These are phyloP conservation scores for Iris macrosiphon DNA, from an alignment of 106 monocot genomes.

Conservation along the genomic window DNA sequence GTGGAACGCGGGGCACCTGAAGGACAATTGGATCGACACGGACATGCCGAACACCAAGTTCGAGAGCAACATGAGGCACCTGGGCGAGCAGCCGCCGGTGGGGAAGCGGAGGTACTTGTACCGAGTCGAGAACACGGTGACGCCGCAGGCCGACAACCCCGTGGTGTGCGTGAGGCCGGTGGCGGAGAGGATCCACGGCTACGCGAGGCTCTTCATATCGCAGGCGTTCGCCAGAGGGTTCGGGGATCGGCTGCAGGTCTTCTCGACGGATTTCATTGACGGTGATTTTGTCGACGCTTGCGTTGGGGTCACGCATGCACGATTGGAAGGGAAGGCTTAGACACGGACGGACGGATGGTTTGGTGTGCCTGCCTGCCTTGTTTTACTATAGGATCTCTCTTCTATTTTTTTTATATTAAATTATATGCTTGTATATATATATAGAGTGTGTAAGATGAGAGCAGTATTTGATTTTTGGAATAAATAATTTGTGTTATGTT, in stretches of 20 bases:
- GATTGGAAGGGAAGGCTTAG: conserved; percentile 50
- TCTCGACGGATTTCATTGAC: conserved; percentile 83
- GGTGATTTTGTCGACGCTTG: conserved; percentile 92
- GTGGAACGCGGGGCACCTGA: conserved; percentile 31
- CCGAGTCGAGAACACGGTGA: conserved; percentile 91
- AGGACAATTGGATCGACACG: conserved; percentile 91
- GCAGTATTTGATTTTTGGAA: too few relatives aligned
- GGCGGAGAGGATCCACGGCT: conserved; percentile 49
- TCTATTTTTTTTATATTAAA: too few relatives aligned
- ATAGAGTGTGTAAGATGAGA: too few relatives aligned
- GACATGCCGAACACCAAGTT: conserved; percentile 85
- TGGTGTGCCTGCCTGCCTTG: too few relatives aligned
- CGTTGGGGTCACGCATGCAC: conserved; percentile 52
- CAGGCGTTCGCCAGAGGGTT: conserved; percentile 50
- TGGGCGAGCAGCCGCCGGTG: conserved; percentile 45
- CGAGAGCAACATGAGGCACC: conserved; percentile 72
- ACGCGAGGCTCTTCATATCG: conserved; percentile 68
- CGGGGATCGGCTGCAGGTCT: conserved; percentile 61
- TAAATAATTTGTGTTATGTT: too few relatives aligned
- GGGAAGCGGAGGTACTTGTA: conserved; percentile 62
- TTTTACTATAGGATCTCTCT: too few relatives aligned
- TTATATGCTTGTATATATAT: too few relatives aligned
- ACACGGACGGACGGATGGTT: too few relatives aligned
- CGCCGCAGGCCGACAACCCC: conserved; percentile 84
- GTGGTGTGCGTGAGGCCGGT: conserved; percentile 73